Evolutionary conservation across 108 stramenopile genomes (phyloP).

Genomic region (Aurantiochytrium sp.): DNA sequence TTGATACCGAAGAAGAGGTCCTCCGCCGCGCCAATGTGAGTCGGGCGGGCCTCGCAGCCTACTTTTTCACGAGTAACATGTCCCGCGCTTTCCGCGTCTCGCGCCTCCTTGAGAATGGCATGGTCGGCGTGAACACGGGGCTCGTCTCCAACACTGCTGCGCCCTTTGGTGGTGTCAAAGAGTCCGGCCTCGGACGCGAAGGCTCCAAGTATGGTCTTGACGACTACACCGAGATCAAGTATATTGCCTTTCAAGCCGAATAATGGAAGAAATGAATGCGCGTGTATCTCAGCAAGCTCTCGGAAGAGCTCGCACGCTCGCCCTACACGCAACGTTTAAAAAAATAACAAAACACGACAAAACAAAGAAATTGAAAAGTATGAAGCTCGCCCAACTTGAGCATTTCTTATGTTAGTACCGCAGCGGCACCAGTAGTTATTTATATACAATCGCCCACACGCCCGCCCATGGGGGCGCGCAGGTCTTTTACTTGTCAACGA

Average conservation of each 20-base stretch:
- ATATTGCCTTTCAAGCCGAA: slow-evolving; percentile 35
- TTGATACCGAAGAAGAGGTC: slow-evolving; percentile 49
- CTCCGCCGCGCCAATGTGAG: slow-evolving; percentile 41
- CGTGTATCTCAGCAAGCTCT: too few species aligned
- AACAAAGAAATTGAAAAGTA: too few species aligned
- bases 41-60: slow-evolving; percentile 44
- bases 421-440: too few species aligned
- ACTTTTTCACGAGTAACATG: slow-evolving; percentile 38
- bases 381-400: too few species aligned
- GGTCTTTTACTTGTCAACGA: background rate
- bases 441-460: too few species aligned
- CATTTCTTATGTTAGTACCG: too few species aligned
- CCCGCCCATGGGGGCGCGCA: too few species aligned
- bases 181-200: slow-evolving; percentile 93
- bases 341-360: too few species aligned
- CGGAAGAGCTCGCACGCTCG: too few species aligned
- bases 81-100: slow-evolving; percentile 31
- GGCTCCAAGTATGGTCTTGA: slow-evolving; percentile 74
- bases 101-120: slow-evolving; percentile 45
- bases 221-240: slow-evolving; percentile 88
- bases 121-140: slow-evolving; percentile 84
- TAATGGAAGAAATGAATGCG: background rate
- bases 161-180: slow-evolving; percentile 94
- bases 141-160: slow-evolving; percentile 62
- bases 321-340: too few species aligned